These are phyloP conservation scores for Lactifluus subvellereus DNA, from an alignment of 768 basidiomycete species.

Conservation along the genomic window DNA sequence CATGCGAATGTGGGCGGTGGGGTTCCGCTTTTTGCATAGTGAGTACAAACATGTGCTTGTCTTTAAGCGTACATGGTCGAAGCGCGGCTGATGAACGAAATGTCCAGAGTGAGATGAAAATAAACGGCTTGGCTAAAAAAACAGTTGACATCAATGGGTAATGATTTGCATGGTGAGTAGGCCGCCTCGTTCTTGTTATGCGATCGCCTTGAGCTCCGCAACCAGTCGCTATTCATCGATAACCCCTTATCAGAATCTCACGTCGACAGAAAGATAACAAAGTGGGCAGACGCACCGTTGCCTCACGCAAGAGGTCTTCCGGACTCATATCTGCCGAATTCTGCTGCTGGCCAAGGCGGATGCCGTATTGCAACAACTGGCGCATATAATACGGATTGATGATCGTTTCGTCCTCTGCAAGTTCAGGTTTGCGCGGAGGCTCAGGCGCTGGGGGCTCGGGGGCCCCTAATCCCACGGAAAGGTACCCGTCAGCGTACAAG, in stretches of 20 bases:
- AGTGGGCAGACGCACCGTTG: neutral
- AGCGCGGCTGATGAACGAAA: constrained; percentile 8
- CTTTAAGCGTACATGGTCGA: constrained; percentile 15
- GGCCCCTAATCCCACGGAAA: constrained; percentile 21
- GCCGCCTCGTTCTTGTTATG: neutral
- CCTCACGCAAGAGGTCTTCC: constrained; percentile 39
- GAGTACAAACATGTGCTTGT: constrained; percentile 18
- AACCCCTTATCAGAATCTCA: neutral
- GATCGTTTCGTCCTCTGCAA: constrained; percentile 54
- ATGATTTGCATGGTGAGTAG: neutral
- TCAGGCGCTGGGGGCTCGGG: constrained; percentile 26
- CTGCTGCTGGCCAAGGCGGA: constrained; percentile 46
- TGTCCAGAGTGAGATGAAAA: neutral
- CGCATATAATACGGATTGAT: constrained; percentile 79
- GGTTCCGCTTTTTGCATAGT: constrained; percentile 16
- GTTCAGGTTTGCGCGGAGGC: constrained; percentile 33
- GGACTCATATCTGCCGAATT: constrained; percentile 15
- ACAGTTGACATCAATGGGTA: constrained; percentile 13
- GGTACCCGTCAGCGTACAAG: constrained; percentile 3
- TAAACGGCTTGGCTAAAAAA: constrained; percentile 18
- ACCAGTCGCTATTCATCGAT: constrained; percentile 17
- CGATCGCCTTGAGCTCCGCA: constrained; percentile 22
- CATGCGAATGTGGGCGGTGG: constrained; percentile 1
- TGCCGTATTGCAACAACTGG: constrained; percentile 66
- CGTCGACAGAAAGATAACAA: neutral